Percentiles rank a stretch among this genome's conserved stretches.
Conservation (phyloP, 768 basidiomycete genomes). For the Tricholoma flavovirens region DNA sequence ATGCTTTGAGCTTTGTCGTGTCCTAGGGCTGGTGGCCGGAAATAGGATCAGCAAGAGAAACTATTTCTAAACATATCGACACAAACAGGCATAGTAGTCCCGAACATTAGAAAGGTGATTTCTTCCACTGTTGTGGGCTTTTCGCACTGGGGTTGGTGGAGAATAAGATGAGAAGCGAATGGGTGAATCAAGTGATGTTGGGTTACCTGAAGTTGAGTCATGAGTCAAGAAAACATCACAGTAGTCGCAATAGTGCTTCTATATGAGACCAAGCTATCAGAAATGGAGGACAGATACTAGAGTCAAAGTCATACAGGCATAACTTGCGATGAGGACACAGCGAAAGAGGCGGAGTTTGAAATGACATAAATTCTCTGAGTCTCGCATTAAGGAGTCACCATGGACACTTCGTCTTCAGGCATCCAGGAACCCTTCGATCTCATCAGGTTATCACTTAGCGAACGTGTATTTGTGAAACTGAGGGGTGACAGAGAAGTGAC, state of each 20-base stretch:
- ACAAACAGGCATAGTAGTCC: slow-evolving; percentile 92
- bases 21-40: slow-evolving; percentile 53
- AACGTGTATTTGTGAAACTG: slow-evolving; percentile 97
- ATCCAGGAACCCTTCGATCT: slow-evolving; percentile 98
- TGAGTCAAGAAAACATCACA: slow-evolving; percentile 93
- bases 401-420: slow-evolving; percentile 67
- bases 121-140: slow-evolving; percentile 96
- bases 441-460: slow-evolving; percentile 91
- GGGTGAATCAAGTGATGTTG: not conserved
- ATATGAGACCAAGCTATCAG: slow-evolving; percentile 7
- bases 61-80: not conserved
- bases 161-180: slow-evolving; percentile 10
- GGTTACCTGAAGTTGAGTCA: slow-evolving; percentile 84
- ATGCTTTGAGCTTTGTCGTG: slow-evolving; percentile 98
- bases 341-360: slow-evolving; percentile 23
- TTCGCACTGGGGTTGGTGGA: slow-evolving; percentile 66
- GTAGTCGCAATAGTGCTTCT: slow-evolving; percentile 95
- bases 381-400: slow-evolving; percentile 21
- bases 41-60: slow-evolving; percentile 5
- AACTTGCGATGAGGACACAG: slow-evolving; percentile 12
- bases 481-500: slow-evolving; percentile 90
- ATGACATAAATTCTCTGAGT: slow-evolving; percentile 12
- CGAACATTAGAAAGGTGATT: slow-evolving; percentile 96
- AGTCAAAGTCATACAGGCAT: slow-evolving; percentile 58
- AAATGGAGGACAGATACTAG: not conserved